Evolutionary conservation across 805 yeast genomes (phyloP).

Genomic region (Kodamaea hsintzibuensis): DNA sequence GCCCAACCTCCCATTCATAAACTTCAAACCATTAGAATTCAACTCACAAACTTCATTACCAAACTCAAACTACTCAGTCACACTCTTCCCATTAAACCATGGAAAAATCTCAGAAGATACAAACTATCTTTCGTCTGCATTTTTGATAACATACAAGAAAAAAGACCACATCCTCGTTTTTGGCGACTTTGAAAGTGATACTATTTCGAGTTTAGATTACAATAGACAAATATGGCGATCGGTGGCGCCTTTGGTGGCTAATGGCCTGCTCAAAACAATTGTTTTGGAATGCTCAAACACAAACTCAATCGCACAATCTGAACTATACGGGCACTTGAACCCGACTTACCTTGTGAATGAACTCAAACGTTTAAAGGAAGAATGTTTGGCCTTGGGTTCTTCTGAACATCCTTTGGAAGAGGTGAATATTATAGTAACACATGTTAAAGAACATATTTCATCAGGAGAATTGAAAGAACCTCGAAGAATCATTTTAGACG

Average conservation of each 20-base stretch:
- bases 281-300: slow-evolving; percentile 76
- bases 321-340: slow-evolving; percentile 78
- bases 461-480: slow-evolving; percentile 56
- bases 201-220: slow-evolving; percentile 36
- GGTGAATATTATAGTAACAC: slow-evolving; percentile 49
- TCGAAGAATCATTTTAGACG: slow-evolving; percentile 49
- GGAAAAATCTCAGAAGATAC: slow-evolving; percentile 21
- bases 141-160: slow-evolving; percentile 44
- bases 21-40: slow-evolving; percentile 17
- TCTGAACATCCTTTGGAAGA: slow-evolving; percentile 36
- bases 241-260: slow-evolving; percentile 48
- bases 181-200: slow-evolving; percentile 84
- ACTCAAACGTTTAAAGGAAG: slow-evolving; percentile 30
- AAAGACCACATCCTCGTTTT: slow-evolving; percentile 54
- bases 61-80: slow-evolving; percentile 23
- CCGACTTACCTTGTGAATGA: slow-evolving; percentile 66
- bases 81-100: slow-evolving; percentile 36
- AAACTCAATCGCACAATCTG: slow-evolving; percentile 30
- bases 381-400: background rate
- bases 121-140: slow-evolving; percentile 57
- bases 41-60: slow-evolving; percentile 13
- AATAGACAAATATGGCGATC: slow-evolving; percentile 56
- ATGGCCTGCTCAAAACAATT: slow-evolving; percentile 47
- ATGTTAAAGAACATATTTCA: slow-evolving; percentile 52
- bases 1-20: slow-evolving; percentile 62